Base-by-base conservation (phyloP, 257 asterid species). In the Nicotiana undulata region DNA sequence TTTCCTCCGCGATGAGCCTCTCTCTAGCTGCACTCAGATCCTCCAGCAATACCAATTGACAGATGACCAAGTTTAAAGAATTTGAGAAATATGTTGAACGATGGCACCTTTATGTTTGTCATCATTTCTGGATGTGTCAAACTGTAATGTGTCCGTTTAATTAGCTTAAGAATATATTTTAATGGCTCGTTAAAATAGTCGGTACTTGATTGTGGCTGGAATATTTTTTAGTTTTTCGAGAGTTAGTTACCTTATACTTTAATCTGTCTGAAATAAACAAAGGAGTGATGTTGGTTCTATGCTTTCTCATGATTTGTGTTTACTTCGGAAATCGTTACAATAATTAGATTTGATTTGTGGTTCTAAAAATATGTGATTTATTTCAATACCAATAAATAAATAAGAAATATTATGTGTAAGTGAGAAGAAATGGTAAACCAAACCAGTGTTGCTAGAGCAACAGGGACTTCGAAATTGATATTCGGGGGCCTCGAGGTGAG, bases 21-120 rank as follows among this genome's bases (percentile, higher is more conserved):
- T 90, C 82, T 29, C 88, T 18, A 81, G 55, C 85, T 90, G 94
- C 76, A 18, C 63, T 10, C 77, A 85, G 82, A 81, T 89, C 82
- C 90, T 89, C 52, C 72, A 83, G 82, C 85, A 86, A 85, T 90
- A 89, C 80, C 82, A 83, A 34, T 80, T 63, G 8, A 10, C 83
- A 0, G 92, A 90, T n/a, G 88, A 85, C 22, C 53, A 61, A 15
- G 10, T 53, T 17, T 76, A 53, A 75, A 15, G 11, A 0, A 16
- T 64, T 64, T 31, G 16, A 63, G 16, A n/a, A 63, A 24, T 60
- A 63, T 63, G 7, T 10, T 29, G 40, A 64, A 64, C 3, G 20
- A 1, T 61, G 67, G 34, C 24, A 61, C 37, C 34, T 28, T 61
- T 61, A 61, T 61, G 67, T 61, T 26, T 26, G 34, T 61, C 67